phyloP scores from a whole-genome alignment of 2,329 filamentous ascomycete species.

The Exophiala sp. region DNA sequence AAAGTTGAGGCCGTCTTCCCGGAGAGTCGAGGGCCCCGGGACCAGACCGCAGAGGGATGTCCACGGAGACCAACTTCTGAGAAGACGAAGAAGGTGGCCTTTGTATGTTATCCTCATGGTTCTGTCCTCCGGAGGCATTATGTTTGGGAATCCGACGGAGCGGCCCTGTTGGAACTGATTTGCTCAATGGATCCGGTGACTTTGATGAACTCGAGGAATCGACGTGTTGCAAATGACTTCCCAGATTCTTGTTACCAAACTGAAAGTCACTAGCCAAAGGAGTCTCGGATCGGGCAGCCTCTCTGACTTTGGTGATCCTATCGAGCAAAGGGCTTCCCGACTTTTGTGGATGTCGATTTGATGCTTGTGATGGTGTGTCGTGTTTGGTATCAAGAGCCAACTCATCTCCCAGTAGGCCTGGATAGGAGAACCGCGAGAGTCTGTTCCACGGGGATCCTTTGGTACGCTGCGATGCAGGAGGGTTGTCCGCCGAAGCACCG shows the following conservation, averaged over 20 bases:
- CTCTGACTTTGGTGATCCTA: not conserved
- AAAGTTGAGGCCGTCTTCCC: not conserved
- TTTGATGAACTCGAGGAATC: not conserved
- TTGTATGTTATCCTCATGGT: too few species aligned
- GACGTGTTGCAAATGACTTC: not conserved
- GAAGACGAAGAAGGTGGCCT: not conserved
- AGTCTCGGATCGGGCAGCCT: not conserved
- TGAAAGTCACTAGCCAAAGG: not conserved
- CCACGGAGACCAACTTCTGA: conserved; percentile 1
- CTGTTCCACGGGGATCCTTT: not conserved
- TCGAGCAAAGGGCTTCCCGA: not conserved
- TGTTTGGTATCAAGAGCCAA: not conserved
- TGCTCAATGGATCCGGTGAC: not conserved
- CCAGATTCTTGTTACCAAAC: not conserved
- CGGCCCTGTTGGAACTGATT: not conserved
- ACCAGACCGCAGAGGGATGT: not conserved
- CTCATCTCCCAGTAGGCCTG: not conserved
- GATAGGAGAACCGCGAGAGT: not conserved
- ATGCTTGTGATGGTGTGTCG: not conserved
- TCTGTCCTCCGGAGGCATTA: too few species aligned
- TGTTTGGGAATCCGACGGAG: not conserved
- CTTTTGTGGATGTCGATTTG: not conserved
- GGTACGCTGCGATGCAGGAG: not conserved
- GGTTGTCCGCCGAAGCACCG: not conserved
- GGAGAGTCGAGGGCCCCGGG: not conserved